Base-by-base conservation (phyloP, 2,329 filamentous ascomycete species). In the Graphilbum fragrans region DNA sequence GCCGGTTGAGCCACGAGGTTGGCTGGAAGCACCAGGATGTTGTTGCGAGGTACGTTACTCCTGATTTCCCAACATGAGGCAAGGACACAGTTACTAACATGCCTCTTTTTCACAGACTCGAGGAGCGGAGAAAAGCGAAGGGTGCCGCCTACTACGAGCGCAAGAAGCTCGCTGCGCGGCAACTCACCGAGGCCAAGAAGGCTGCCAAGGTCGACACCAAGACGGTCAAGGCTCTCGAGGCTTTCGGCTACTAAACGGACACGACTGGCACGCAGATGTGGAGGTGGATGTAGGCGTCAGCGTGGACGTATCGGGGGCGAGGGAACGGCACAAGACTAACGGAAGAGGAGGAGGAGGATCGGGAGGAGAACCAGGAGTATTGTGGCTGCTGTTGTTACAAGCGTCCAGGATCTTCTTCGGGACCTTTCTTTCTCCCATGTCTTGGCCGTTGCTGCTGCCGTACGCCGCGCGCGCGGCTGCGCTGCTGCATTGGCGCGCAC, bases 11-110 rank as follows among this genome's bases (percentile, higher is more conserved):
- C 70, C 88, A 95, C 72, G 92, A 98, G 77, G 92, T 96, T 63
- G 92, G 92, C 74, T 98, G 92, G 92, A 98, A 98, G 77, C 96
- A 98, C 83, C 85, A 95, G 79, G 90, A 95, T 66, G 88, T 98
- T 63, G 92, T 98, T 72, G 83, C 82, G 61, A 87, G 86, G 88
- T 96, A 74, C 62, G 87, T 83, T 22, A 21, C n/a, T n/a, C n/a
- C n/a, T 27, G 14, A n/a, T 27, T 31, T 36, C 14, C 17, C 19
- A 21, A 36, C 19, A 10, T 10, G 35, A 8, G 25, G 8, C 25
- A 29, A 6, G 16, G 29, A 14, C 6, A 8, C 23, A 3, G 29
- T 35, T 5, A 9, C 41, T 43, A 20, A 43, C 41, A 12, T 37
- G 4, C n/a, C 2, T 18, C 16, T 4, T 23, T 27, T 31, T 46